Conservation (phyloP, 108 stramenopile species). For the Phaeodactylum tricornutum region DNA sequence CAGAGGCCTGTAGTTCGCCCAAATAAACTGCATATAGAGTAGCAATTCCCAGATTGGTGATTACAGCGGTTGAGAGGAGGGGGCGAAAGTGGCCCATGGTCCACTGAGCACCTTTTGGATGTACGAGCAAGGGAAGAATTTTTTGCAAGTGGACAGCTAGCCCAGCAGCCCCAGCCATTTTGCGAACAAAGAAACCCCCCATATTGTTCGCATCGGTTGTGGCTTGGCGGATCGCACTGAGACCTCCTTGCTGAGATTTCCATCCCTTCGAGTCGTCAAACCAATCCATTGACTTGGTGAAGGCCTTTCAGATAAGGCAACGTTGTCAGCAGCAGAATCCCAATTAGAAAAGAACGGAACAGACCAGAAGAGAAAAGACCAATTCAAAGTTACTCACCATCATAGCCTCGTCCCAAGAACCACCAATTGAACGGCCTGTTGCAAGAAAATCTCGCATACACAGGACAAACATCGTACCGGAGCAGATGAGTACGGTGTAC, state of each 20-base stretch:
- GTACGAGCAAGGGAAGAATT: conserved; percentile 60
- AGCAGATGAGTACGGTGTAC: conserved; percentile 56
- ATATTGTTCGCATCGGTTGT: conserved; percentile 85
- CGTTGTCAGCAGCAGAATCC: neutral
- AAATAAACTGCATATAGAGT: conserved; percentile 41
- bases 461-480: conserved; percentile 61
- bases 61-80: conserved; percentile 30
- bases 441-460: conserved; percentile 72
- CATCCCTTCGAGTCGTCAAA: conserved; percentile 66
- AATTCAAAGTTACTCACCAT: conserved; percentile 32
- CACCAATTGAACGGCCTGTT: conserved; percentile 60
- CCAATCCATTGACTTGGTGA: conserved; percentile 70
- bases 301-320: conserved; percentile 19
- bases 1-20: conserved; percentile 45
- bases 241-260: conserved; percentile 78
- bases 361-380: neutral
- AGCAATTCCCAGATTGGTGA: conserved; percentile 42
- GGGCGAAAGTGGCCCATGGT: conserved; percentile 65
- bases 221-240: conserved; percentile 52
- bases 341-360: neutral
- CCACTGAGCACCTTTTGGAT: conserved; percentile 70
- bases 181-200: conserved; percentile 79
- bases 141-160: conserved; percentile 71
- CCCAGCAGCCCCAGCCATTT: conserved; percentile 64
- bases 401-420: conserved; percentile 37